A percentile compares a stretch with the other conserved stretches of the same genome.
These are phyloP conservation scores for Fusarium haematococcum DNA, from an alignment of 2,329 filamentous ascomycete species.

Conservation along the genomic window DNA sequence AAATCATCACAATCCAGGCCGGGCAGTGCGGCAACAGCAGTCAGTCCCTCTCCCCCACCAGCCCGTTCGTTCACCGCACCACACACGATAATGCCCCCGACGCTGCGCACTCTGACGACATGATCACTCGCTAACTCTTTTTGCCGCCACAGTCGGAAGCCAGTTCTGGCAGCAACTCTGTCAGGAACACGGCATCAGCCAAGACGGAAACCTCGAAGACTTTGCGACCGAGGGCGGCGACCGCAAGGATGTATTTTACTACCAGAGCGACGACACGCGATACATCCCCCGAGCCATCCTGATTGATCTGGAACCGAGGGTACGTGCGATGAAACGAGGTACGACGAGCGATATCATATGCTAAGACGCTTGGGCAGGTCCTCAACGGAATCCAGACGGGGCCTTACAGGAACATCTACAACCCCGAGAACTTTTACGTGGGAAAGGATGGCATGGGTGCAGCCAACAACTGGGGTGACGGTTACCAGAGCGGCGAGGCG, in stretches of 20 bases:
- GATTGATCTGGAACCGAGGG: conserved; percentile 92
- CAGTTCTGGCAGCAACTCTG: conserved; percentile 99
- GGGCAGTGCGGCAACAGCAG: conserved; percentile 99
- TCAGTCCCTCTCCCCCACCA: conserved; percentile 63
- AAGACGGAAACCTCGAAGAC: conserved; percentile 96
- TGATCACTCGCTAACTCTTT: conserved; percentile 50
- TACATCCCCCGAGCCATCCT: conserved; percentile 98
- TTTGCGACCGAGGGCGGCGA: conserved; percentile 98
- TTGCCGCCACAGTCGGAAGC: conserved; percentile 76
- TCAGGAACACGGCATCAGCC: conserved; percentile 96
- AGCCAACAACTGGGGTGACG: conserved; percentile 98
- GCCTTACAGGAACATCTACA: conserved; percentile 98
- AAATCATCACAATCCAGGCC: conserved; percentile 99
- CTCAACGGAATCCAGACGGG: conserved; percentile 93
- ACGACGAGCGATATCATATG: background rate
- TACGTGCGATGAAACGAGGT: conserved; percentile 49
- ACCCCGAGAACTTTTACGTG: conserved; percentile 98
- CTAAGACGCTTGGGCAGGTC: conserved; percentile 62
- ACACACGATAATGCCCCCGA: background rate
- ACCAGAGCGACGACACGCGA: conserved; percentile 98
- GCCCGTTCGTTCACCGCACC: conserved; percentile 8
- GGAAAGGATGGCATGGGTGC: conserved; percentile 94
- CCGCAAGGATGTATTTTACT: conserved; percentile 99
- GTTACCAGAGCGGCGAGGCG: conserved; percentile 90
- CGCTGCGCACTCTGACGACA: background rate